phyloP scores from a whole-genome alignment of 2,329 filamentous ascomycete species.

The Dothistroma pini region DNA sequence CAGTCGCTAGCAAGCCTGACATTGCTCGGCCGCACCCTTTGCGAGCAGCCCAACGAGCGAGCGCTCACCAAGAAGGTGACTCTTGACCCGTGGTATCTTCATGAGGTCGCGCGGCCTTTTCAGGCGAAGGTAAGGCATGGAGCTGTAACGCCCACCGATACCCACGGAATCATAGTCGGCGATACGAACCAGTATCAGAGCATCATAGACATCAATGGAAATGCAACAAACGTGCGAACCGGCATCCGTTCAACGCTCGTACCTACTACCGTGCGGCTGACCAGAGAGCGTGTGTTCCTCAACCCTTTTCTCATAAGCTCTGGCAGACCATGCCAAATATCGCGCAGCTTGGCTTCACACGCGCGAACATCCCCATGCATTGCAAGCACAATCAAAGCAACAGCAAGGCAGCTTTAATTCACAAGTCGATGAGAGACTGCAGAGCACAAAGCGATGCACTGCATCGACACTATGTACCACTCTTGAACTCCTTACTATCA shows the following conservation, averaged over 20 bases:
- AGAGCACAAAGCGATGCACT: not conserved
- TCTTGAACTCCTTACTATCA: slow-evolving; percentile 1
- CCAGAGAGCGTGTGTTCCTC: not conserved
- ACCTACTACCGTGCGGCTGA: not conserved
- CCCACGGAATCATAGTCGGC: not conserved
- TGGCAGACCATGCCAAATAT: not conserved
- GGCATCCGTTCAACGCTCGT: not conserved
- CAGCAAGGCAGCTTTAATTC: no score
- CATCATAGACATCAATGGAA: not conserved
- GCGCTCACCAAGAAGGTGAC: no score
- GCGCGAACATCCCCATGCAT: no score
- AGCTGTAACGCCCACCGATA: not conserved
- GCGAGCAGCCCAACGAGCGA: no score
- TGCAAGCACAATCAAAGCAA: not conserved
- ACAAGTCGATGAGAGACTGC: no score
- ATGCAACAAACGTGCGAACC: not conserved
- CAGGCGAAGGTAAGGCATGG: not conserved
- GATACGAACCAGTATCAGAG: not conserved
- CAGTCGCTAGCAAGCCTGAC: no score
- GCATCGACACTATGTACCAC: not conserved
- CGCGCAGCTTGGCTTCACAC: not conserved
- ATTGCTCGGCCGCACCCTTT: no score
- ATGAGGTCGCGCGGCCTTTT: no score
- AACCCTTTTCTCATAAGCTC: not conserved
- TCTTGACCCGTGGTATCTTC: no score